Base-by-base conservation (phyloP, 768 basidiomycete species). In the Guyanaporus albipodus region DNA sequence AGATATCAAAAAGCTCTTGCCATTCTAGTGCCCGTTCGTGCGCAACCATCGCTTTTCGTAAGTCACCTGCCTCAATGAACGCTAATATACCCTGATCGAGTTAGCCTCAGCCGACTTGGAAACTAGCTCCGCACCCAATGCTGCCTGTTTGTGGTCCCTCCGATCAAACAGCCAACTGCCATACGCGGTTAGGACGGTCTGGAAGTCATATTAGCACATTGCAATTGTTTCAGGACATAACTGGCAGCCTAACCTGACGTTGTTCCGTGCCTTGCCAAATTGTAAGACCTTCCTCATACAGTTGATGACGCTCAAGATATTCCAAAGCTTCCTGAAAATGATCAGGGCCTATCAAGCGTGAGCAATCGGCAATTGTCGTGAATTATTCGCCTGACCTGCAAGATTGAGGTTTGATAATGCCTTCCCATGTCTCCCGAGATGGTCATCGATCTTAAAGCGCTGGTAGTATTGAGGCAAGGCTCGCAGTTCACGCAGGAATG, bases 401-500 rank as follows among this genome's bases (percentile, higher is more conserved):
- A 78, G 71, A 47, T 76, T 73, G 9, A 99, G 73, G 63, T 92
- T 85, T 35, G 61, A 64, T 44, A 99, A 67, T 4, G 95, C 95
- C 44, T 76, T 85, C 39, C 75, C 73, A 54, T 87, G 69, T 26
- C 90, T 79, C 61, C 80, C 82, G 32, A 98, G 76, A 62, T 97
- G 83, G 59, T 97, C 92, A 59, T 99, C 94, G 48, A 99, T 98
- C 54, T 79, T 79, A 72, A 90, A 96, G 36, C 81, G 72, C 55
- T 97, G 94, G 58, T 95, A 90, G 60, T 80, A 77, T 48, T 78
- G 79, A 36, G 91, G 87, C 23, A 66, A 52, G 0, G 84, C 76
- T 17, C 90, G 80, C 8, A 99, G 75, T 54, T 95, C 91, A 8
- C 91, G 82, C 26, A 99, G 76, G 81, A 99, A 98, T 0, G 96